These are phyloP conservation scores for Cantharellus anzutake DNA, from an alignment of 768 basidiomycete genomes.

Conservation along the genomic window DNA sequence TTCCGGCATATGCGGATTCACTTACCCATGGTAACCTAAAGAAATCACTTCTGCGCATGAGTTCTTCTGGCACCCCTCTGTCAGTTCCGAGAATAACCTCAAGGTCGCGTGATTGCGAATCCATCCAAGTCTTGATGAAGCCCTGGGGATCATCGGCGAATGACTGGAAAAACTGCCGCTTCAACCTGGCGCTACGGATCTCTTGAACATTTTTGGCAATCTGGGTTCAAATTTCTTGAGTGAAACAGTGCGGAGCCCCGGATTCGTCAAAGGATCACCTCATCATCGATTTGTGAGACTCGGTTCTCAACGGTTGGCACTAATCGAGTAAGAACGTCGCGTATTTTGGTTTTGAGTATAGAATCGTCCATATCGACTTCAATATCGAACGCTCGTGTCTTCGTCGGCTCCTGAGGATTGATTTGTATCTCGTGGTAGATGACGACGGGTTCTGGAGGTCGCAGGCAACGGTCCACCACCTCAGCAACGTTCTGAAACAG, in stretches of 20 bases:
- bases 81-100: constrained; percentile 73
- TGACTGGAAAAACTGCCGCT: constrained; percentile 65
- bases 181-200: constrained; percentile 70
- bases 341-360: constrained; percentile 50
- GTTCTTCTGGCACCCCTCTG: constrained; percentile 61
- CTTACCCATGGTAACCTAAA: constrained; percentile 80
- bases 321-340: constrained; percentile 40
- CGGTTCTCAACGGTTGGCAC: constrained; percentile 52
- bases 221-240: constrained; percentile 20
- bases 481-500: constrained; percentile 71
- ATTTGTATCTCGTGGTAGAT: constrained; percentile 37
- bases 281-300: constrained; percentile 64
- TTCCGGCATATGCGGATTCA: neutral
- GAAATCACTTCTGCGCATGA: constrained; percentile 73
- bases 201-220: constrained; percentile 72
- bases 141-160: constrained; percentile 62
- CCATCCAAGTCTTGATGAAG: constrained; percentile 81
- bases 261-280: constrained; percentile 29
- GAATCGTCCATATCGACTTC: constrained; percentile 79
- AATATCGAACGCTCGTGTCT: constrained; percentile 66
- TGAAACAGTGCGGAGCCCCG: neutral
- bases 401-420: constrained; percentile 33
- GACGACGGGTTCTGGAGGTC: constrained; percentile 60
- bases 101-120: constrained; percentile 79
- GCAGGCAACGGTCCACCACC: constrained; percentile 59